Evolutionary conservation across 495 filamentous ascomycete genomes (phyloP).

Genomic region (Aspergillus olivimuriae): DNA sequence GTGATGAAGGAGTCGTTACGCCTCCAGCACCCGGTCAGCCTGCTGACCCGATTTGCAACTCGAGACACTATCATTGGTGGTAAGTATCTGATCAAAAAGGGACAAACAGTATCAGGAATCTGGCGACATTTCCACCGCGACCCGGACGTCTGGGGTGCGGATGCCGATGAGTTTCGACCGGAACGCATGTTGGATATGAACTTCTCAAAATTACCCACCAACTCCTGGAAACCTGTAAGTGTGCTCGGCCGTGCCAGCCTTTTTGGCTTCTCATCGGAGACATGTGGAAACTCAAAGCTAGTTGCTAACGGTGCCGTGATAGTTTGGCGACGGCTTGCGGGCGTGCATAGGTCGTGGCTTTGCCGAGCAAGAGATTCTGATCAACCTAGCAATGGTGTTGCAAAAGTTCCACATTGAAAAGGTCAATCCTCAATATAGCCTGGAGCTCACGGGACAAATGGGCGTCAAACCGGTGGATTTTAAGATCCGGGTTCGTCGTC

Average conservation of each 20-base stretch:
- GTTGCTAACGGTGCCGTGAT: no score
- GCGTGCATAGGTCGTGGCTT: no score
- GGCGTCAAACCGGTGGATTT: constrained; percentile 74
- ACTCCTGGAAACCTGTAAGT: constrained; percentile 59
- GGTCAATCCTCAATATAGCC: constrained; percentile 47
- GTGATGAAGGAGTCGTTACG: constrained; percentile 67
- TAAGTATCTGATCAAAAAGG: constrained; percentile 54
- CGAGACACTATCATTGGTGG: constrained; percentile 52
- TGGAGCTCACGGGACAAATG: constrained; percentile 61
- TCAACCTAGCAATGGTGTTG: constrained; percentile 52
- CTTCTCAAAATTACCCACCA: constrained; percentile 50
- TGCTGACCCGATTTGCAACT: no score
- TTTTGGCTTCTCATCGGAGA: no score
- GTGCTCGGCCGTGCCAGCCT: no score
- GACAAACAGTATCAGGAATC: constrained; percentile 48
- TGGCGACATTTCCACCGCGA: constrained; percentile 57
- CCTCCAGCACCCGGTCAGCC: no score
- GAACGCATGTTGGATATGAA: constrained; percentile 60
- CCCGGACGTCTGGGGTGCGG: constrained; percentile 54
- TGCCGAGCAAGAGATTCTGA: no score
- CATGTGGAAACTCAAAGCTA: no score
- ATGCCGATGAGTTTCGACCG: constrained; percentile 56
- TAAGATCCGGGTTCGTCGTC: constrained; percentile 57
- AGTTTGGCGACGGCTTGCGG: no score
- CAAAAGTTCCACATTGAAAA: constrained; percentile 55